A percentile compares a stretch with the other conserved stretches of the same genome.
Conservation (phyloP, 352 stramenopile species). For the Phytophthora pini region DNA sequence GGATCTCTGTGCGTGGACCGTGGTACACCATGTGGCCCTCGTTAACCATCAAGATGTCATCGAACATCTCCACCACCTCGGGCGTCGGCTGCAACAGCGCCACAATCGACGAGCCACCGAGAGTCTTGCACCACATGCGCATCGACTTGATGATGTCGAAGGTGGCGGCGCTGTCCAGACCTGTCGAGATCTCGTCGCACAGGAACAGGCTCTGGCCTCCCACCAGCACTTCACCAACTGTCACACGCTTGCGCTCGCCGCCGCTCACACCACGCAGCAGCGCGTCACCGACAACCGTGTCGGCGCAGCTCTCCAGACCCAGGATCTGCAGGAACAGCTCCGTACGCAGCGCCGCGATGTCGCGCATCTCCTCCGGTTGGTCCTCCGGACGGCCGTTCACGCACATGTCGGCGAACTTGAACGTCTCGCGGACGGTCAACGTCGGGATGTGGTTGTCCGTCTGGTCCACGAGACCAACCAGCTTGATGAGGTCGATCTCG, state of each 20-base stretch:
- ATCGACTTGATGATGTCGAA: constrained; percentile 70
- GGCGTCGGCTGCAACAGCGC: constrained; percentile 64
- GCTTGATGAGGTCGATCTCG: constrained; percentile 72
- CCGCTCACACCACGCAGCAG: constrained; percentile 90
- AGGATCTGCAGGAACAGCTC: constrained; percentile 82
- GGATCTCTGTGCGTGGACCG: constrained; percentile 72
- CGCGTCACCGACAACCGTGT: constrained; percentile 93
- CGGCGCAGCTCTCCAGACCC: constrained; percentile 86
- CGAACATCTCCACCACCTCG: constrained; percentile 95
- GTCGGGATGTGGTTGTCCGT: constrained; percentile 39
- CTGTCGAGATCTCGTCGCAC: constrained; percentile 78
- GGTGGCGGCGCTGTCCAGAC: constrained; percentile 61
- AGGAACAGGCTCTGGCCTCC: constrained; percentile 68
- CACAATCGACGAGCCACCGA: constrained; percentile 43
- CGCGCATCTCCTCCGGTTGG: constrained; percentile 73
- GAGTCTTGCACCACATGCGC: constrained; percentile 47
- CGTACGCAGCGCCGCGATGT: constrained; percentile 64
- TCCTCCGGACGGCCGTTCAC: constrained; percentile 55
- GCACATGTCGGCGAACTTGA: constrained; percentile 39
- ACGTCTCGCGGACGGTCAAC: constrained; percentile 35
- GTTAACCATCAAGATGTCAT: constrained; percentile 95
- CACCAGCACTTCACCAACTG: constrained; percentile 73
- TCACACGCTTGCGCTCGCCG: constrained; percentile 87
- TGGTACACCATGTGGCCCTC: constrained; percentile 95
- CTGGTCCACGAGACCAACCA: constrained; percentile 66